phyloP scores from a whole-genome alignment of 148 eudicot species.

The Fagopyrum esculentum region DNA sequence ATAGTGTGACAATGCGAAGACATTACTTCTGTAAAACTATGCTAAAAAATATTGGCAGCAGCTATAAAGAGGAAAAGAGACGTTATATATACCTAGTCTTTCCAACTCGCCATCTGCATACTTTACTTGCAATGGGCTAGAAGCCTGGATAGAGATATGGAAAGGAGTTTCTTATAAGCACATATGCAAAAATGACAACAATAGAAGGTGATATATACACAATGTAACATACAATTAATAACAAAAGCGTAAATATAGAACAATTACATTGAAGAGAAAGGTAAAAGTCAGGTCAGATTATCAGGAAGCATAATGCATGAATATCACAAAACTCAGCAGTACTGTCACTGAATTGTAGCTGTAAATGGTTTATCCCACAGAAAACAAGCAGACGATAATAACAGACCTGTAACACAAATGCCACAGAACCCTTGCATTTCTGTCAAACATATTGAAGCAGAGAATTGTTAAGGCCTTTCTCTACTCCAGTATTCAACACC shows the following conservation, averaged over 20 bases:
- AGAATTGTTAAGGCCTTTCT: background rate
- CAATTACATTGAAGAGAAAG: background rate
- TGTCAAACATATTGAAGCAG: background rate
- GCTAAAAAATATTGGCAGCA: background rate
- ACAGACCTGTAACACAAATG: background rate
- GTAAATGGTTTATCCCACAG: background rate
- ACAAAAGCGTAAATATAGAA: background rate
- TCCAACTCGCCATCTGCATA: slow-evolving; percentile 99
- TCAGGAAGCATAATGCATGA: background rate
- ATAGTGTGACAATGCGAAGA: background rate
- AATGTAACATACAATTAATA: background rate
- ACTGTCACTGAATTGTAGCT: background rate
- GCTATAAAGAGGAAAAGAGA: slow-evolving; percentile 10
- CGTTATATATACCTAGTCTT: slow-evolving; percentile 64
- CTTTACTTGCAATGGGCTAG: slow-evolving; percentile 99
- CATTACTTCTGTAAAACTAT: too few relatives aligned
- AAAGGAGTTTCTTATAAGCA: background rate
- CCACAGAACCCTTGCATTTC: background rate
- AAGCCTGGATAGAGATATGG: slow-evolving; percentile 49
- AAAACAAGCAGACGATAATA: background rate
- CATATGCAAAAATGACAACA: background rate
- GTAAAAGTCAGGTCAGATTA: background rate
- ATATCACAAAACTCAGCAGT: background rate
- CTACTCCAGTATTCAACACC: background rate
- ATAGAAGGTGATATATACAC: background rate